A percentile compares a stretch with the other conserved stretches of the same genome.
Evolutionary conservation across 1,284 basidiomycete genomes (phyloP).

Genomic region (Heimioporus retisporus): DNA sequence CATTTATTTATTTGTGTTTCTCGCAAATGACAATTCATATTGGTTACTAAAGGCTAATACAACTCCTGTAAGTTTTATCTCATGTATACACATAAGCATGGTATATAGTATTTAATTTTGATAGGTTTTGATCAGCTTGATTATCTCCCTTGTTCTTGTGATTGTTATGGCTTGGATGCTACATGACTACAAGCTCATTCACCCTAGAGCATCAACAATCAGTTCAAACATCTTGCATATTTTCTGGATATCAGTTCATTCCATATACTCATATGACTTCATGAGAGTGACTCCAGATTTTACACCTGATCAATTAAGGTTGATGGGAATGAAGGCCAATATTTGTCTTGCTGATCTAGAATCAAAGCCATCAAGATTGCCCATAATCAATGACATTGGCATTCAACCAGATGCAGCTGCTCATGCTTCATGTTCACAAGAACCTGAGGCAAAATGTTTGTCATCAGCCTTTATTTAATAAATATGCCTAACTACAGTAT

Average conservation of each 20-base stretch:
- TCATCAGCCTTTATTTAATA: no score
- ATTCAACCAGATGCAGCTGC: neutral
- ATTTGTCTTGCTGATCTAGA: slow-evolving; percentile 5
- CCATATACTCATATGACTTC: neutral
- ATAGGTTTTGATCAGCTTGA: slow-evolving; percentile 12
- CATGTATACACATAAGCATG: no score
- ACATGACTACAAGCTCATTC: neutral
- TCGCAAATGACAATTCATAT: no score
- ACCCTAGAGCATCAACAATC: neutral
- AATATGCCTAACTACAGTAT: no score
- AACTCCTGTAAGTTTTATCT: neutral
- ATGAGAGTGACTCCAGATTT: neutral
- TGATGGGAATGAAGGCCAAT: slow-evolving; percentile 8
- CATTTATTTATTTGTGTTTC: no score
- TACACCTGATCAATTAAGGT: slow-evolving; percentile 5
- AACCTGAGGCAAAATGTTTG: no score
- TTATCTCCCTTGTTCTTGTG: slow-evolving; percentile 9
- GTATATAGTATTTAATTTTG: neutral
- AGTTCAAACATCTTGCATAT: slow-evolving; percentile 1
- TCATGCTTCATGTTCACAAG: no score
- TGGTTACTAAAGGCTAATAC: slow-evolving; percentile 6
- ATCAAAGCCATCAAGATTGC: neutral
- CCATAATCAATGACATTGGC: neutral
- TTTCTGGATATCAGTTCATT: slow-evolving; percentile 6
- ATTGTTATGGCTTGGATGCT: neutral